Base-by-base conservation (phyloP, 495 filamentous ascomycete genomes). In the Acidomyces sp. region DNA sequence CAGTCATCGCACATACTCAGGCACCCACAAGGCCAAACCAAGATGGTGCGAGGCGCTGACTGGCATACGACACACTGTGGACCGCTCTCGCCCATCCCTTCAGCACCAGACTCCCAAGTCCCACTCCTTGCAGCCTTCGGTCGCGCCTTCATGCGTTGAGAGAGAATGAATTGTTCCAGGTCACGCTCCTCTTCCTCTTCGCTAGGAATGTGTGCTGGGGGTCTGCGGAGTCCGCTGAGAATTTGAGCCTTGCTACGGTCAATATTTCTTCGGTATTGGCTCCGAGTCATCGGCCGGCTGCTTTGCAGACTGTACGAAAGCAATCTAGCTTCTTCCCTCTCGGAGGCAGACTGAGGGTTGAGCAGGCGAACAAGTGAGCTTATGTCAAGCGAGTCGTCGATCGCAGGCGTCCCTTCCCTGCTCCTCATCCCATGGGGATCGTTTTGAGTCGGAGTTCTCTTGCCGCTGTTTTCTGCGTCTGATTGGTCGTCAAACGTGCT, bases 1-100 rank as follows among this genome's bases (percentile, higher is more conserved):
- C 90, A 96, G 39, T 96, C 90, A 55, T 97, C 90, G 54, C 90
- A 96, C 18, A 94, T 66, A 45, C 83, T 86, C 31, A 97, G 68
- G 56, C 90, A 97, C 15, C 92, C 76, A 54, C 90, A 97, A 2
- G 90, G 90, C 92, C 92, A 96, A 3, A 93, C 80, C 39, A 97
- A 80, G 36, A 96, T 80, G 3, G 81, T 93, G 17, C 90, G 71
- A 13, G 86, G 81, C n/a, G 67, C 72, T 19, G 74, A 74, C 55
- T 96, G 90, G 54, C 90, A 97, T 3, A 97, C 82, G 1, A 95
- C 90, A 55, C 90, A 97, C 37, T 82, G 78, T 3, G 86, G 87
- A 0, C 88, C 85, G 33, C 74, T 72, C 1, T 69, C 65, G 2
- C 78, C 83, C 47, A 88, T 70, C 1, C 80, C 78, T 7, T 72